Percentiles rank a stretch among this genome's conserved stretches.
Conservation (phyloP, 2,329 filamentous ascomycete genomes). For the Coleophoma eucalyptorum region DNA sequence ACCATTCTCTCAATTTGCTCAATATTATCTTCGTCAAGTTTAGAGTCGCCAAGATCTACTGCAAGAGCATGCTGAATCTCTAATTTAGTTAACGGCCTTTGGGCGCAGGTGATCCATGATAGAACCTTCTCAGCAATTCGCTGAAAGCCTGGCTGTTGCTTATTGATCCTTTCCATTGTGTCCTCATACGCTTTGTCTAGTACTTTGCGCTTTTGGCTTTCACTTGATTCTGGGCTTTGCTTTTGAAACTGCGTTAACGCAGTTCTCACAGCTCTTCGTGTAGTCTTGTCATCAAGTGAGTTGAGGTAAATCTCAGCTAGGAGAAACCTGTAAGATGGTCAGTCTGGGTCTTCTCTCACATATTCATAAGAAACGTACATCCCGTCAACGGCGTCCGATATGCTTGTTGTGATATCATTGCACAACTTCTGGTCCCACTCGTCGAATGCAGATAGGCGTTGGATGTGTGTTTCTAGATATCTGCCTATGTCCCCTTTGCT, state of each 20-base stretch:
- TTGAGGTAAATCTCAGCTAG: too few species aligned
- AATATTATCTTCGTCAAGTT: constrained; percentile 30
- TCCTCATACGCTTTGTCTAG: constrained; percentile 40
- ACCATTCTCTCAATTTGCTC: constrained; percentile 11
- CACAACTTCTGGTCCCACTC: too few species aligned
- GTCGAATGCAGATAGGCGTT: too few species aligned
- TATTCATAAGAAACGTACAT: neutral
- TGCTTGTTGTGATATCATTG: neutral
- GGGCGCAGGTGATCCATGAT: constrained; percentile 11
- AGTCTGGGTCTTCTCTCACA: neutral
- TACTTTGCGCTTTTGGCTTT: too few species aligned
- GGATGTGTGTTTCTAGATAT: too few species aligned
- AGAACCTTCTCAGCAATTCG: constrained; percentile 29
- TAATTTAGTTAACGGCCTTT: constrained; percentile 22
- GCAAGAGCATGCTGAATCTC: constrained; percentile 41
- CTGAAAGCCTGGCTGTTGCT: too few species aligned
- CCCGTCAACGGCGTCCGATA: neutral
- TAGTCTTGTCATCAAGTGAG: too few species aligned
- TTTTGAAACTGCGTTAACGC: too few species aligned
- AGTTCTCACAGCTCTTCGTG: too few species aligned
- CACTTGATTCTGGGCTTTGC: too few species aligned
- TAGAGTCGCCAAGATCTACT: constrained; percentile 19
- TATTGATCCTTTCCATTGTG: constrained; percentile 31
- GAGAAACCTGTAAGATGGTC: constrained; percentile 3
- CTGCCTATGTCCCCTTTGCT: neutral